Conservation (phyloP, 306 rosid genomes). For the Argentina anserina region DNA sequence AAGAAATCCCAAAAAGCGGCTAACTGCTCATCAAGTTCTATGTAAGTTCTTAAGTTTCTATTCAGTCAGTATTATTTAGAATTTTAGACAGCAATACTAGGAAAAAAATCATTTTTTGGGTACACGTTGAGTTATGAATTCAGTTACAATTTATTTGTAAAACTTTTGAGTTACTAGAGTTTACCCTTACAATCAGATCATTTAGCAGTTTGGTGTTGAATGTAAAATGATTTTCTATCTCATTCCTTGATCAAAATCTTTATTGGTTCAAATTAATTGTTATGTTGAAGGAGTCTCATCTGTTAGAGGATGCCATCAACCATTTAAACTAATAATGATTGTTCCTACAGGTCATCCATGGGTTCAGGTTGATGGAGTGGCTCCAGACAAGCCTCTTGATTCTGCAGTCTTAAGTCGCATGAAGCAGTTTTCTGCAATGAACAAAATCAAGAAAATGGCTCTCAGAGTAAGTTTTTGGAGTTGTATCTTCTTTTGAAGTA, state of each 20-base stretch:
- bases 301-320: not conserved
- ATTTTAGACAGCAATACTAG: not conserved
- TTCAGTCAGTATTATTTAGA: not conserved
- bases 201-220: not conserved
- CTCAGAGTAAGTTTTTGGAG: slow-evolving; percentile 61
- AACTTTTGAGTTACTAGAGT: not conserved
- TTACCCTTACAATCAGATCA: not conserved
- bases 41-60: slow-evolving; percentile 41
- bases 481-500: not conserved
- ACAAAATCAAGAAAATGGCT: slow-evolving; percentile 91
- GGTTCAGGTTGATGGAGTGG: slow-evolving; percentile 79
- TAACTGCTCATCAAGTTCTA: slow-evolving; percentile 69
- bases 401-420: slow-evolving; percentile 82
- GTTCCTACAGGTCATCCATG: slow-evolving; percentile 76
- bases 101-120: not conserved
- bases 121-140: not conserved
- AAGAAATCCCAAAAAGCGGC: slow-evolving; percentile 67
- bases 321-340: not conserved
- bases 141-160: not conserved
- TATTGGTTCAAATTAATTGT: not conserved
- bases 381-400: slow-evolving; percentile 87
- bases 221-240: not conserved
- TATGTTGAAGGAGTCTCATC: not conserved
- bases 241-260: not conserved
- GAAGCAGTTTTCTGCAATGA: slow-evolving; percentile 82